Percentiles rank a stretch among this genome's conserved stretches.
These are phyloP conservation scores for Pinus albicaulis DNA, from an alignment of 75 land plant species.

Conservation along the genomic window DNA sequence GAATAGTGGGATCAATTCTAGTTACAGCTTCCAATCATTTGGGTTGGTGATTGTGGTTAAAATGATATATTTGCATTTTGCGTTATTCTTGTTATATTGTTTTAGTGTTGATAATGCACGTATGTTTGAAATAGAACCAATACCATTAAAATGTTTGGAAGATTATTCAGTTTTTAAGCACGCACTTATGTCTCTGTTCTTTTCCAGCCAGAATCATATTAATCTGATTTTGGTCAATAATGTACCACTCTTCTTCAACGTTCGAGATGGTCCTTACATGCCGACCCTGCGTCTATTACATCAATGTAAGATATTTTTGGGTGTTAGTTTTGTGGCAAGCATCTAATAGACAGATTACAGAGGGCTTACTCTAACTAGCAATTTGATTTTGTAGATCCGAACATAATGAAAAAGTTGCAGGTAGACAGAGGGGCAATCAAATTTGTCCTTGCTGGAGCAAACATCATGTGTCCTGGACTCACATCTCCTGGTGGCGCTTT, in stretches of 20 bases:
- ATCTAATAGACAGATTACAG: background rate
- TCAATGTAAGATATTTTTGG: constrained; percentile 59
- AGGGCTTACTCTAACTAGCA: background rate
- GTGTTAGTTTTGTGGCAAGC: background rate
- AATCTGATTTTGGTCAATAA: constrained; percentile 94
- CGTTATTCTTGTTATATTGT: background rate
- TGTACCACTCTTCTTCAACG: constrained; percentile 95
- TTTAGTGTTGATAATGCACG: background rate
- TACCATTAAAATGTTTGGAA: background rate
- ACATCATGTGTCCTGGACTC: constrained; percentile 99
- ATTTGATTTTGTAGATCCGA: constrained; percentile 68
- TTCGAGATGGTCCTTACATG: constrained; percentile 99
- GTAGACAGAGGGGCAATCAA: constrained; percentile 98
- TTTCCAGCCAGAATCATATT: constrained; percentile 89
- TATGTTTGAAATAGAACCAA: background rate
- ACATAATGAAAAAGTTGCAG: constrained; percentile 87
- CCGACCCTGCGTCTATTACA: constrained; percentile 94
- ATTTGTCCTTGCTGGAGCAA: constrained; percentile 97
- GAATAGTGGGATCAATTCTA: background rate
- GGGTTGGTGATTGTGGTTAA: background rate
- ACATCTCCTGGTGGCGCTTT: constrained; percentile 96
- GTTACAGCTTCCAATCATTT: background rate
- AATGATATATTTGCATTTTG: background rate
- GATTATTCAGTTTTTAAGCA: background rate
- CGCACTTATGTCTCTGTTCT: background rate